Base-by-base conservation (phyloP, 805 yeast species). In the Danielozyma ontarioensis region DNA sequence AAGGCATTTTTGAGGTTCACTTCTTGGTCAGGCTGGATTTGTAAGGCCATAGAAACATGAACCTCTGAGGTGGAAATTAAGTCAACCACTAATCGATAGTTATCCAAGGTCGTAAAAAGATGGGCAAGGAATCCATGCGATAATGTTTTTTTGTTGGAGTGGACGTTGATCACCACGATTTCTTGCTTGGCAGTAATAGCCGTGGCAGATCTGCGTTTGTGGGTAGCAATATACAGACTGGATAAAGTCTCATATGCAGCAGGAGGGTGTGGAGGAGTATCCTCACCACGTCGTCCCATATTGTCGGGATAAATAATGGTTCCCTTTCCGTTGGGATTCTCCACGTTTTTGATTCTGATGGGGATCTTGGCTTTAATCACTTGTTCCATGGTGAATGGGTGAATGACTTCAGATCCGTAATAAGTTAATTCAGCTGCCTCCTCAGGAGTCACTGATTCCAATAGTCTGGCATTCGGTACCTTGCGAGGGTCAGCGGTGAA, bases 361-460 rank as follows among this genome's bases (percentile, higher is more conserved):
- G 98, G 98, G 54, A 93, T 93, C 55, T 82, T 85, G 16, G 97
- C 97, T 47, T 80, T 78, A 49, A 93, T 93, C 37, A 90, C 98
- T 66, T 93, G 98, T 64, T 90, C 97, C 98, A 93, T 93, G 15
- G 98, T 93, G 69, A 93, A 89, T 3, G 98, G 98, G 55, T 93
- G 98, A 48, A 93, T 93, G 45, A 93, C 98, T 64, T 93, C 98
- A 2, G 94, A 82, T 28, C 98, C 98, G 55, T 93, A 93, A 62
- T 93, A 93, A 1, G 98, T 93, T 58, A 93, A 75, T 65, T 93
- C 98, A 0, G 97, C 93, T 4, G 98, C 98, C 65, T 93, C 98
- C 55, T 93, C 97, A 3, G 98, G 98, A 0, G 97, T 93, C 42
- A 93, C 96, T 33, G 87, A 77, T 37, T 78, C 76, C 43, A 93